Conservation (phyloP, 1,139 yeast species). For the Taphrina communis region DNA sequence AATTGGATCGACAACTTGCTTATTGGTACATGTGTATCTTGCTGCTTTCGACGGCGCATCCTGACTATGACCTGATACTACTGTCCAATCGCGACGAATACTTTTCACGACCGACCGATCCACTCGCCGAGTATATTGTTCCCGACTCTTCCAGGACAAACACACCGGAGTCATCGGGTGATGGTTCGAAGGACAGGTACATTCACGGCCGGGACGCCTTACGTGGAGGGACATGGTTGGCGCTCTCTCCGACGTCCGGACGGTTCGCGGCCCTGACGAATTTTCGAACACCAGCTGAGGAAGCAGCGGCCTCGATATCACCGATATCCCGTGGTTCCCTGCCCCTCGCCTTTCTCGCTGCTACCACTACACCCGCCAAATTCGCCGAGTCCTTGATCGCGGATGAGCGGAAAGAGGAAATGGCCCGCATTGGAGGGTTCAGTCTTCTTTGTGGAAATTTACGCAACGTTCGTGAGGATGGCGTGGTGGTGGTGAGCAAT, state of each 20-base stretch:
- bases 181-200: neutral
- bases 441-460: constrained; percentile 74
- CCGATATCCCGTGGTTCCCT: constrained; percentile 71
- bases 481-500: constrained; percentile 52
- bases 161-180: too few species aligned
- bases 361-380: constrained; percentile 57
- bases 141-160: neutral
- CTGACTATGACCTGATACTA: constrained; percentile 62
- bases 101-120: constrained; percentile 68
- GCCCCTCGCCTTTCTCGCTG: constrained; percentile 65
- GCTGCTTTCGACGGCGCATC: constrained; percentile 43
- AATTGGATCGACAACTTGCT: too few species aligned
- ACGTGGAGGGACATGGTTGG: constrained; percentile 92
- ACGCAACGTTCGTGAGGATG: constrained; percentile 41
- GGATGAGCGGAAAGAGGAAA: constrained; percentile 47
- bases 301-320: constrained; percentile 48
- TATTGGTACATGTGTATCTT: constrained; percentile 43
- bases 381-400: constrained; percentile 48
- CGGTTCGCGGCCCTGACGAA: constrained; percentile 77
- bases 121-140: neutral
- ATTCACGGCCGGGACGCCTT: constrained; percentile 71
- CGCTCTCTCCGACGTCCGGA: constrained; percentile 63
- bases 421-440: constrained; percentile 78
- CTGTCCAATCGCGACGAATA: constrained; percentile 88
- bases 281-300: constrained; percentile 58